Evolutionary conservation across 768 basidiomycete species (phyloP), one percentile per base, ranked within the genome.

Genomic region (Hypsizygus marmoreus): DNA sequence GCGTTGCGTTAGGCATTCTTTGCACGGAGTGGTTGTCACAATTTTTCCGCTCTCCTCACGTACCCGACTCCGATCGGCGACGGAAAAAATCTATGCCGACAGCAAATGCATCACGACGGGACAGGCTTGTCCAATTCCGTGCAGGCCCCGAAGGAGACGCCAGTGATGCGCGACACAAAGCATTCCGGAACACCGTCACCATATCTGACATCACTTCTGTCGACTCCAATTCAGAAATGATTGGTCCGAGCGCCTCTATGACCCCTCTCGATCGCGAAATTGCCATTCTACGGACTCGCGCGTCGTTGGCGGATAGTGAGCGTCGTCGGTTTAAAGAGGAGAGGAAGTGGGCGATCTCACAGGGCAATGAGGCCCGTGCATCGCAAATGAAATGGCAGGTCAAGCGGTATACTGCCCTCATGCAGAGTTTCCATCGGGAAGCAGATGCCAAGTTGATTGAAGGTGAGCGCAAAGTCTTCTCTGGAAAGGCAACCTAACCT

Each of bases 331-430:
- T 82, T 69, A 88, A 83, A 70, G 91, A 93, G 66, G 91, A 93
- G 66, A 76, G 81, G 53, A 89, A 91, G 62, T 93, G 91, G 91
- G 91, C 91, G 0, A 61, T 84, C 29, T 86, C 86, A 14, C 82
- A 86, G 60, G 88, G 88, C 0, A 90, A 93, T 59, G 49, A 70
- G 33, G 82, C 87, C 7, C 79, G 88, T 35, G 89, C 89, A 23
- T 71, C 75, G 20, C 84, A 93, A 69, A 81, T 91, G 74, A 82
- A 82, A 57, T 90, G 87, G 84, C 86, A 90, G 63, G 86, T 90
- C 48, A 86, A 86, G 69, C 78, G 84, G 14, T 91, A 88, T 65
- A 81, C 85, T 25, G 80, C 84, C 22, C 69, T 92, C 44, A 88
- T 85, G 77, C 82, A 89, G 65, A 87, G 85, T 50, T 91, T 88